A percentile compares a stretch with the other conserved stretches of the same genome.
Conservation (phyloP, 2,329 filamentous ascomycete species). For the Diplodia seriata region DNA sequence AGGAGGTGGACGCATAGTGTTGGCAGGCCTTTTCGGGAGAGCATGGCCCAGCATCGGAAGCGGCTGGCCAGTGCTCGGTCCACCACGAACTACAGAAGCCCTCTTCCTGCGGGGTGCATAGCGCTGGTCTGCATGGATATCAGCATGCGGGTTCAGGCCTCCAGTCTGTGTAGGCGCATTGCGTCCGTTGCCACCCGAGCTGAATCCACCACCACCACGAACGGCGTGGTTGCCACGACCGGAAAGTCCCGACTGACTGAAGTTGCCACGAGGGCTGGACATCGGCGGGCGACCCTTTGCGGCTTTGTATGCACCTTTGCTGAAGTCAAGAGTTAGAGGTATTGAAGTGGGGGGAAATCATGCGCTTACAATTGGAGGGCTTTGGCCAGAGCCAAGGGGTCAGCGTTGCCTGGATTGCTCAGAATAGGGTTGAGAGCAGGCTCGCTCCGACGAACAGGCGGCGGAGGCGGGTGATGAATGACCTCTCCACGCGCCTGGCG, state of each 20-base stretch:
- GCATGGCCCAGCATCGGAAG: too few species aligned
- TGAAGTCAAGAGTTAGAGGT: neutral
- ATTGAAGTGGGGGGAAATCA: neutral
- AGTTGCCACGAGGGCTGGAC: neutral
- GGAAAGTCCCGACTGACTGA: neutral
- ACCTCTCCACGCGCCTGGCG: constrained; percentile 19
- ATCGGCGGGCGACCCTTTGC: neutral
- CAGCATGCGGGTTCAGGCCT: constrained; percentile 13
- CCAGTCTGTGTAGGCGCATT: neutral
- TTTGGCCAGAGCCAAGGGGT: constrained; percentile 8
- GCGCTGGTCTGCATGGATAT: constrained; percentile 20
- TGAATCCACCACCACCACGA: neutral
- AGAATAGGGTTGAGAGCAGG: neutral
- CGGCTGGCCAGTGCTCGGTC: neutral
- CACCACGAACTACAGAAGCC: neutral
- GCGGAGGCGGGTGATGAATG: neutral
- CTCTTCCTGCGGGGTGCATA: neutral
- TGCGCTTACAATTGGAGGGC: constrained; percentile 16
- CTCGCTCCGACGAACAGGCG: neutral
- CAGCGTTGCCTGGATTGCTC: neutral
- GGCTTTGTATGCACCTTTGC: constrained; percentile 9
- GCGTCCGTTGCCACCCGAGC: neutral
- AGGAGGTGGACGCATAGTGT: neutral
- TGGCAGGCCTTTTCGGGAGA: neutral
- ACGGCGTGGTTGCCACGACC: neutral